A percentile compares a stretch with the other conserved stretches of the same genome.
Evolutionary conservation across 106 monocot genomes (phyloP).

Genomic region (Triglochin maritima): DNA sequence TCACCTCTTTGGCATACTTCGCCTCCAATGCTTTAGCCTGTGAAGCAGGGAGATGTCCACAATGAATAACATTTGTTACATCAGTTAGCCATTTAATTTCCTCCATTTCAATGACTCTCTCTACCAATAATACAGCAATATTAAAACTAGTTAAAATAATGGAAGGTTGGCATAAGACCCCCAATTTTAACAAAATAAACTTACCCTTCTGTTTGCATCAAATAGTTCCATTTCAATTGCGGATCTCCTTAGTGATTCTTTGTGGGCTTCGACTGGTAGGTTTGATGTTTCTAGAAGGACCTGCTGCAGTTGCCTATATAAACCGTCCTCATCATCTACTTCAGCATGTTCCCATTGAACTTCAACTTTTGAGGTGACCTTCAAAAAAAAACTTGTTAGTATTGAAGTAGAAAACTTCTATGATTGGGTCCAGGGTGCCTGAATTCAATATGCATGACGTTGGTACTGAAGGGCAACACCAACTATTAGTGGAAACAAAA

Average conservation of each 20-base stretch:
- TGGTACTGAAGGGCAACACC: too few relatives aligned
- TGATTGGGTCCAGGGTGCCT: too few relatives aligned
- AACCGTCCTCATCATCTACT: not conserved
- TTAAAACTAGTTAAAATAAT: too few relatives aligned
- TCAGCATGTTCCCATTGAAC: conserved; percentile 1
- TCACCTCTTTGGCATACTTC: conserved; percentile 19
- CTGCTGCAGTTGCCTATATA: conserved; percentile 15
- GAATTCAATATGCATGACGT: too few relatives aligned
- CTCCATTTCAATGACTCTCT: too few relatives aligned
- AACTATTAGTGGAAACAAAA: too few relatives aligned
- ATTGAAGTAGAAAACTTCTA: too few relatives aligned
- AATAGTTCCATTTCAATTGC: conserved; percentile 24
- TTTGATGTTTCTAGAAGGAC: conserved; percentile 19
- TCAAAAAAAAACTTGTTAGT: not conserved
- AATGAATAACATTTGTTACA: too few relatives aligned
- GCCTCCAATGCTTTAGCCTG: conserved; percentile 34
- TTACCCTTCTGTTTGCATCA: conserved; percentile 9
- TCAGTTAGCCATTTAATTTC: too few relatives aligned
- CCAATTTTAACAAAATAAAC: not conserved
- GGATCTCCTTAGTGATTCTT: conserved; percentile 19
- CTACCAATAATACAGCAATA: too few relatives aligned
- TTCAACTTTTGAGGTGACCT: not conserved
- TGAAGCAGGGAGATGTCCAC: too few relatives aligned
- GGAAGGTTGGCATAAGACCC: too few relatives aligned
- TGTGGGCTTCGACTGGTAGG: conserved; percentile 25